phyloP scores from a whole-genome alignment of 345 rosid species.

The Populus nigra region DNA sequence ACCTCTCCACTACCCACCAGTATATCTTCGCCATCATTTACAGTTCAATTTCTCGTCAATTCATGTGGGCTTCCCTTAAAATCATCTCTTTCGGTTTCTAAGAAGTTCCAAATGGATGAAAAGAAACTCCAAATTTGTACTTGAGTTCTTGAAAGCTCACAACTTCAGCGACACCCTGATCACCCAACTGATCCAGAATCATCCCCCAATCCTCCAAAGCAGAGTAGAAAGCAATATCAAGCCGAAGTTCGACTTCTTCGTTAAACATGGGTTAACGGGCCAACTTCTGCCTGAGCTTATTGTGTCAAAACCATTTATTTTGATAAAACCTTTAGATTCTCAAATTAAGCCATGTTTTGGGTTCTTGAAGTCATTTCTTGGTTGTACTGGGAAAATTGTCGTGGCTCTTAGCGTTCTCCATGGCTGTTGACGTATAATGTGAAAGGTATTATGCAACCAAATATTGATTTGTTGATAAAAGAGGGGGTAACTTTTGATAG shows the following conservation, averaged over 20 bases:
- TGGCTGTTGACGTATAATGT: conserved; percentile 13
- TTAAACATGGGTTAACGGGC: conserved; percentile 16
- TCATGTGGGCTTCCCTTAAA: conserved; percentile 26
- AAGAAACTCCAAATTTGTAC: conserved; percentile 2
- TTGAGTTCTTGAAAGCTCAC: conserved; percentile 11
- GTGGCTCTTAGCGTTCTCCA: conserved; percentile 13
- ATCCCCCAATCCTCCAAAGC: conserved; percentile 4
- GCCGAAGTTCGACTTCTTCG: conserved; percentile 26
- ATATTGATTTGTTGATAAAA: conserved; percentile 15
- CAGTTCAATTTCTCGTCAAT: conserved; percentile 12
- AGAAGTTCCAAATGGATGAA: conserved; percentile 7
- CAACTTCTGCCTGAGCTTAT: conserved; percentile 15
- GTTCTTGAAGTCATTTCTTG: conserved; percentile 7
- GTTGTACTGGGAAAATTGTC: conserved; percentile 6
- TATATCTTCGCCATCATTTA: conserved; percentile 1
- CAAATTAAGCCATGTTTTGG: conserved; percentile 19
- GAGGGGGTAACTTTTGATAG: conserved; percentile 15
- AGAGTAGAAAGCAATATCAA: conserved; percentile 10
- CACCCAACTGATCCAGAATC: conserved; percentile 13
- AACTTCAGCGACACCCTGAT: conserved; percentile 16
- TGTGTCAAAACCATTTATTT: conserved; percentile 10
- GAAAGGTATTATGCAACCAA: conserved; percentile 11
- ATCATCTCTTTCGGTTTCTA: conserved; percentile 24
- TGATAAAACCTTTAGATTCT: conserved; percentile 12
- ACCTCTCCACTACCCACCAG: not conserved